These are phyloP conservation scores for Stachybotrys chartarum DNA, from an alignment of 2,329 filamentous ascomycete species.

Conservation along the genomic window DNA sequence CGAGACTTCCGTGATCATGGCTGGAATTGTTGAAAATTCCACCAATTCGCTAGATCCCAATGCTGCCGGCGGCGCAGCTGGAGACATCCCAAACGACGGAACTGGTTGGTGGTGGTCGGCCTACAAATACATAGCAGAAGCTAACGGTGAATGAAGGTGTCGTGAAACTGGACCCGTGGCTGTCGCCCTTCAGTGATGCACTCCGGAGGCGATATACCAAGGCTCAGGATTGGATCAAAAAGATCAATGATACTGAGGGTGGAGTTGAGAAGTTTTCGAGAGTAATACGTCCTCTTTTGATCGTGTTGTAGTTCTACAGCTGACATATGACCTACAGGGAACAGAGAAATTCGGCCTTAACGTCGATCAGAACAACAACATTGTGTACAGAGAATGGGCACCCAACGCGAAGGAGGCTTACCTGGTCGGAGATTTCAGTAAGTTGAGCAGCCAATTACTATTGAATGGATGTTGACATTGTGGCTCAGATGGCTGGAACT, in stretches of 20 bases:
- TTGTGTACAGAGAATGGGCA: constrained; percentile 93
- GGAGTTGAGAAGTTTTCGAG: constrained; percentile 87
- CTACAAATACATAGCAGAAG: constrained; percentile 5
- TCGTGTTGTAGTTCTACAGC: background rate
- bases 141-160: constrained; percentile 53
- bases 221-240: constrained; percentile 80
- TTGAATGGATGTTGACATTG: background rate
- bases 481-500: constrained; percentile 71
- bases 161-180: constrained; percentile 79
- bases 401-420: constrained; percentile 80
- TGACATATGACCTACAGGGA: constrained; percentile 45
- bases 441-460: constrained; percentile 17
- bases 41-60: constrained; percentile 35
- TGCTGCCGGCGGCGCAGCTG: constrained; percentile 30
- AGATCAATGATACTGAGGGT: constrained; percentile 75
- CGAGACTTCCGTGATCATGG: constrained; percentile 17
- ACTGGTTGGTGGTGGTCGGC: constrained; percentile 48
- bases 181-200: constrained; percentile 74
- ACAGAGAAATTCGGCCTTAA: constrained; percentile 83
- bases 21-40: constrained; percentile 27
- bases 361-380: constrained; percentile 72
- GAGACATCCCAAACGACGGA: constrained; percentile 57
- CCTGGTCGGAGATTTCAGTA: constrained; percentile 92
- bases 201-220: constrained; percentile 71
- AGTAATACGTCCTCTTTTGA: constrained; percentile 34